Percentiles rank a stretch among this genome's conserved stretches.
phyloP scores from a whole-genome alignment of 2,329 filamentous ascomycete species.

The Claviceps sp. region DNA sequence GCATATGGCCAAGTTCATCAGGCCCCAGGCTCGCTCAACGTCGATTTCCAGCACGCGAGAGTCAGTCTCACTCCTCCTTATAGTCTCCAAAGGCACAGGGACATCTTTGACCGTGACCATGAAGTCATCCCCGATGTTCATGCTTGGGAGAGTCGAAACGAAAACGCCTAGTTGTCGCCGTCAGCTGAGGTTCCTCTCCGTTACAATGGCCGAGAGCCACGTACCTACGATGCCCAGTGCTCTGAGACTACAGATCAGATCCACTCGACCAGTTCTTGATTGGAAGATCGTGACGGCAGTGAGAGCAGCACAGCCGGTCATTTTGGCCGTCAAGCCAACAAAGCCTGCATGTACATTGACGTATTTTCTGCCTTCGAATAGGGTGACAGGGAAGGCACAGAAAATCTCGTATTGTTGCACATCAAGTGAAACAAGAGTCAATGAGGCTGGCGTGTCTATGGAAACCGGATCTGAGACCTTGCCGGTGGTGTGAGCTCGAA shows the following conservation, averaged over 20 bases:
- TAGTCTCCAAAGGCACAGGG: constrained; percentile 53
- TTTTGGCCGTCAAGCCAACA: constrained; percentile 71
- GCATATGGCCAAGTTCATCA: constrained; percentile 36
- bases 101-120: constrained; percentile 62
- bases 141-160: constrained; percentile 51
- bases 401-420: constrained; percentile 68
- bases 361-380: constrained; percentile 32
- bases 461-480: constrained; percentile 41
- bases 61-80: constrained; percentile 40
- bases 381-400: constrained; percentile 53
- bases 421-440: constrained; percentile 51
- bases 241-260: constrained; percentile 59
- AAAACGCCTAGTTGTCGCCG: constrained; percentile 45
- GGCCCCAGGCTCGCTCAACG: constrained; percentile 61
- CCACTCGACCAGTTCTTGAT: constrained; percentile 41
- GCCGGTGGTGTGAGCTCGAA: constrained; percentile 59
- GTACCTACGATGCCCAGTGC: constrained; percentile 62
- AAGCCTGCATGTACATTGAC: constrained; percentile 44
- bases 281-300: constrained; percentile 46
- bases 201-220: constrained; percentile 9
- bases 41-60: constrained; percentile 62
- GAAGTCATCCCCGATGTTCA: constrained; percentile 50
- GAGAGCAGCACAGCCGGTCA: constrained; percentile 76
- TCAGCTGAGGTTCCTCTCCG: neutral
- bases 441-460: constrained; percentile 26